Evolutionary conservation across 768 basidiomycete genomes (phyloP), one percentile per base, ranked within the genome.

Genomic region (Exsudoporus frostii): DNA sequence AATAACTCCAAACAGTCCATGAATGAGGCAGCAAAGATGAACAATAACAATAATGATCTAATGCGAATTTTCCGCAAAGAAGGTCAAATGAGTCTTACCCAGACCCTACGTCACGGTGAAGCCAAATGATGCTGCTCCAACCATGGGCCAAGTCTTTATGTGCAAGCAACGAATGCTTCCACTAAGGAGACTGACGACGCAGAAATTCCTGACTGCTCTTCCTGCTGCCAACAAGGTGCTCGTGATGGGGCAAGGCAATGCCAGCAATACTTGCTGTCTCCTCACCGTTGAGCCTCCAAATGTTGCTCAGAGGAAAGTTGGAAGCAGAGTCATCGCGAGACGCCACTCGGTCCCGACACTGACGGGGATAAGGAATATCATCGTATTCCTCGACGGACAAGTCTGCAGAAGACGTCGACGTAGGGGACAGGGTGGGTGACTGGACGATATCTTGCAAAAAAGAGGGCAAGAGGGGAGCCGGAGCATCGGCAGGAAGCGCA

Each of bases 381-480:
- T 80, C 70, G 27, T 65, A 68, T 46, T 86, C 86, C 55, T 87
- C 86, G 17, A 82, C 71, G 4, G 84, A 84, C 39, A 86, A 66
- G 51, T 87, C 86, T 5, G 84, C 79, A 2, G 85, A 85, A 7
- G 82, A 84, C 9, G 84, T 77, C 15, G 82, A 84, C 5, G 83
- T 76, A 19, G 85, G 80, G 6, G 86, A 85, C 44, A 80, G 68
- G 10, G 82, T 78, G n/a, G 84, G 84, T 1, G 84, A 81, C 62
- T 83, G 81, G 19, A 89, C 80, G 22, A 88, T 83, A 57, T 89
- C 85, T 62, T 88, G 85, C 57, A 90, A 67, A 73, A 89, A 90
- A 8, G 88, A 82, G 4, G 88, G 88, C n/a, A 90, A 75, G 37
- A 90, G 76, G n/a, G 84, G 71, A 19, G 61, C 70, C 17, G 74